Base-by-base conservation (phyloP, 2,329 filamentous ascomycete species). In the Botryotinia convoluta region DNA sequence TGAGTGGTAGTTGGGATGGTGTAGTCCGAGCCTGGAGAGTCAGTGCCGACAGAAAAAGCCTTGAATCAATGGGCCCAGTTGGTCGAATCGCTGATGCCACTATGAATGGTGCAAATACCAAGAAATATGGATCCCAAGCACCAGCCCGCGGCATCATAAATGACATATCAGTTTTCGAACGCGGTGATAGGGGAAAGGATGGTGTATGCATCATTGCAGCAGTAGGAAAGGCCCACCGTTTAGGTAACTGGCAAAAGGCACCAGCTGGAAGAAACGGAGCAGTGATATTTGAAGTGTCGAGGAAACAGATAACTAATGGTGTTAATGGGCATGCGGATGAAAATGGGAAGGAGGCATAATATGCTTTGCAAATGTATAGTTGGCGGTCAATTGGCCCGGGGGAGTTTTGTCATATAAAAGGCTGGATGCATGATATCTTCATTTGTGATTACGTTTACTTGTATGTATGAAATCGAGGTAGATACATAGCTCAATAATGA, bases 1-100 rank as follows among this genome's bases (percentile, higher is more conserved):
- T 99, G 69, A 97, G 91, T 77, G 96, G 95, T 45, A 97, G 94
- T 82, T 99, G 95, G 95, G 96, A 97, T 81, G 96, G 96, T 3
- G 90, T 89, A 82, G 87, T 99, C 73, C 87, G 95, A 68, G 91
- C 91, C 8, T 99, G 96, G 96, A 90, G 88, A 74, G 86, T 99
- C 32, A 92, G 90, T 71, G 89, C 93, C 60, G 95, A 98, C 81
- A 96, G 95, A 84, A 89, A 89, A 81, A 90, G 87, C 76, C 88
- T 99, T 62, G 91, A 96, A 79, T 84, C 89, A 0, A 83, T 94
- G 12, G 94, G 94, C 1, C 86, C 89, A 1, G 84, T 96, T 44
- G 91, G 76, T 3, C 54, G 73, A 35, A 48, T 65, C n/a, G 32
- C 45, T 44, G 69, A 71, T 42, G 45, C 37, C 22, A 26, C 60